Evolutionary conservation across 1,284 basidiomycete species (phyloP).

Genomic region (Moesziomyces globuligerus): DNA sequence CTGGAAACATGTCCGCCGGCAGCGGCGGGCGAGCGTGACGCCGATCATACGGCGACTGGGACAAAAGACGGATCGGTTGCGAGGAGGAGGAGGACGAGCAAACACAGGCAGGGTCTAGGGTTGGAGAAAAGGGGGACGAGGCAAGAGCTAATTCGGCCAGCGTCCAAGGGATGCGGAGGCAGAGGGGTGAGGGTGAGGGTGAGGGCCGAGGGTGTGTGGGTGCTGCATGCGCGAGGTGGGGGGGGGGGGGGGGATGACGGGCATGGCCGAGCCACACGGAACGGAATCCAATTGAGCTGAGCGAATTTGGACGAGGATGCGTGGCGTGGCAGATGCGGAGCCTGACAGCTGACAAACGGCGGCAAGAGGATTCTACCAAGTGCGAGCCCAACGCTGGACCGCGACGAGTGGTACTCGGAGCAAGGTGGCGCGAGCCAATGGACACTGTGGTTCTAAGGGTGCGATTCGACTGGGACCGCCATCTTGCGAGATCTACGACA

Average conservation of each 20-base stretch:
- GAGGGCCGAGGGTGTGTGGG: constrained; percentile 13
- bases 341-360: constrained; percentile 34
- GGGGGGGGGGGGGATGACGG: no score
- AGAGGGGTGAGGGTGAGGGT: constrained; percentile 2
- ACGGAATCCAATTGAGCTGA: constrained; percentile 3
- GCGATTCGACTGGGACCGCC: no score
- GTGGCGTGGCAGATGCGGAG: constrained; percentile 16
- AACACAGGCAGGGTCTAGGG: not conserved
- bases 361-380: no score
- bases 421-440: not conserved
- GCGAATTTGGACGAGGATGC: not conserved
- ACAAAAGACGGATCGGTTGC: not conserved
- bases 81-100: not conserved
- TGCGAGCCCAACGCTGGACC: no score
- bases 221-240: not conserved
- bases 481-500: no score
- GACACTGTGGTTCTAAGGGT: no score
- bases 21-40: constrained; percentile 2
- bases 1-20: not conserved
- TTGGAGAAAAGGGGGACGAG: constrained; percentile 5
- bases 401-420: not conserved
- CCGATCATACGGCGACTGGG: no score
- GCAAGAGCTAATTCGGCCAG: not conserved
- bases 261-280: not conserved
- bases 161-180: not conserved